These are phyloP conservation scores for Cucurbita pepo DNA, from an alignment of 306 rosid species.

Conservation along the genomic window DNA sequence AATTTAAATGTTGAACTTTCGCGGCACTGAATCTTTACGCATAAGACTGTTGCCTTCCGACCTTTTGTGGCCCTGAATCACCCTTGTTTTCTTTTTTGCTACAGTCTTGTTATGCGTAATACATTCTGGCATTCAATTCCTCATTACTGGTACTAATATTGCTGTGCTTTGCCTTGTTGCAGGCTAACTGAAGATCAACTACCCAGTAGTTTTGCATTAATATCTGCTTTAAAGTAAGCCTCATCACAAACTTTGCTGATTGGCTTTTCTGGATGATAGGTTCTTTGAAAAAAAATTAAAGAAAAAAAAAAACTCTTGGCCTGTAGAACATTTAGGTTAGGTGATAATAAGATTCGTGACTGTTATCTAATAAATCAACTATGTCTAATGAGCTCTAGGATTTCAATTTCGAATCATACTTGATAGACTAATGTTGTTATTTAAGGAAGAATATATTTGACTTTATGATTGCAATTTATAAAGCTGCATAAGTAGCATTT, in stretches of 20 bases:
- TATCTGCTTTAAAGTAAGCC: conserved; percentile 38
- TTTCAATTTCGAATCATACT: no score
- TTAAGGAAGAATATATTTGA: neutral
- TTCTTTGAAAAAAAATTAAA: no score
- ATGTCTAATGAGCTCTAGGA: no score
- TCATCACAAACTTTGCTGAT: neutral
- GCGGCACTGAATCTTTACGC: neutral
- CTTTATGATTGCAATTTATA: neutral
- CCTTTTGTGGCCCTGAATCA: neutral
- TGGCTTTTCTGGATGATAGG: neutral
- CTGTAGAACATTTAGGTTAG: no score
- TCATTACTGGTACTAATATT: neutral
- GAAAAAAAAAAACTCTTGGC: no score
- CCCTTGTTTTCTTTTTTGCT: no score
- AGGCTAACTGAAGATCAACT: conserved; percentile 42
- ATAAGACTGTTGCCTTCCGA: neutral
- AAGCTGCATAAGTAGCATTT: neutral
- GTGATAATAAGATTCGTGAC: no score
- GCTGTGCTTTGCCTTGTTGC: conserved; percentile 16
- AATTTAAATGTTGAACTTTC: neutral
- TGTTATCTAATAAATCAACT: no score
- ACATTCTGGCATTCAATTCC: neutral
- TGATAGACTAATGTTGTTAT: no score
- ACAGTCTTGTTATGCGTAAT: neutral
- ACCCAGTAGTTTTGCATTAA: conserved; percentile 12